Base-by-base conservation (phyloP, 2,329 filamentous ascomycete genomes). In the Hypoxylon sp. region DNA sequence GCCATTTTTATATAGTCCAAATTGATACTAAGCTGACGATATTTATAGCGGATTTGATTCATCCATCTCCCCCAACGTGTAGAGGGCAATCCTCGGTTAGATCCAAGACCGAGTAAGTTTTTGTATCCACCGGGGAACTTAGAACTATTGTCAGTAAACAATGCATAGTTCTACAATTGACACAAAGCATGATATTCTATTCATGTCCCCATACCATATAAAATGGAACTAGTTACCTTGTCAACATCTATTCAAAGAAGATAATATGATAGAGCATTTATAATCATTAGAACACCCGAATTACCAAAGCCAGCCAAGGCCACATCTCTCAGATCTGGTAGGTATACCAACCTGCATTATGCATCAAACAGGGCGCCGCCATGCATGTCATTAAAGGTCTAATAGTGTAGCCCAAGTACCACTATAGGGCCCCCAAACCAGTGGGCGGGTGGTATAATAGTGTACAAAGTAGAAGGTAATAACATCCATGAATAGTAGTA, bases 381-480 rank as follows among this genome's bases (percentile, higher is more conserved):
- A 60, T 58, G 59, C 57, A 65, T 52, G 53, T 51, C 58, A 65
- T 63, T 67, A 70, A 34, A 69, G 68, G 41, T 65, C 60, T 70
- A 63, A 48, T 70, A 70, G 51, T 71, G 57, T 68, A 67, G 55
- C 38, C 62, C 67, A 68, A 63, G 51, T 56, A 51, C 63, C 36
- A 43, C 63, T 32, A 48, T 5, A 30, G 25, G 25, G n/a, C 41
- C 63, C 57, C 59, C 41, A 21, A 45, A 36, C 60, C 61, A 61
- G 49, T 48, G 58, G 53, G 36, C 53, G 13, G 19, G 53, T 58
- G 48, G 63, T 36, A 62, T 50, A 71, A 70, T 73, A 75, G 70
- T 75, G 66, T 74, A 71, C 67, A 75, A 50, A 51, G 56, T 67
- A 66, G 63, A 58, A 55, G 30, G 23, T 23, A 23, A 23, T 43